These are phyloP conservation scores for Meyerozyma guilliermondii DNA, from an alignment of 1,139 yeast genomes.

Conservation along the genomic window DNA sequence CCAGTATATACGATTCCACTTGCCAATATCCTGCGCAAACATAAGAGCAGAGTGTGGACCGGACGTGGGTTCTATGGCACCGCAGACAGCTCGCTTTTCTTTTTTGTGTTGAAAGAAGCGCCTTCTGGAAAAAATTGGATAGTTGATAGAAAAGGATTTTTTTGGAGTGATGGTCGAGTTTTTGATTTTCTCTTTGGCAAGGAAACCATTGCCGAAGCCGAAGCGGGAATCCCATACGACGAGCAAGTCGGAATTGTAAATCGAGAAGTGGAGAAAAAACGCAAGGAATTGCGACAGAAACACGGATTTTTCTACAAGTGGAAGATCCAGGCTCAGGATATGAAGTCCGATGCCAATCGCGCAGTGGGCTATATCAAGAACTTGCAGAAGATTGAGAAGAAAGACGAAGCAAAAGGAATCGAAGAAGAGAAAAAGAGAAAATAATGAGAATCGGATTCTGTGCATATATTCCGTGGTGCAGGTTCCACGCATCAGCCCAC, in stretches of 20 bases:
- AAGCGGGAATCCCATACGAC: slow-evolving; percentile 70
- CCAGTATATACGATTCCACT: slow-evolving; percentile 71
- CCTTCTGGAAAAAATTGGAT: slow-evolving; percentile 56
- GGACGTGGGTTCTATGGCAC: slow-evolving; percentile 87
- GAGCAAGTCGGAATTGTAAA: slow-evolving; percentile 41
- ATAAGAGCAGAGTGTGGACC: slow-evolving; percentile 69
- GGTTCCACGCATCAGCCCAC: background rate
- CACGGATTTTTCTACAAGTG: slow-evolving; percentile 39
- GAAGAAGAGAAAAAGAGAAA: slow-evolving; percentile 1
- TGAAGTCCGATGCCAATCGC: slow-evolving; percentile 25
- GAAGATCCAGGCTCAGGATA: slow-evolving; percentile 34
- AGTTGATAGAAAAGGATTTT: slow-evolving; percentile 77
- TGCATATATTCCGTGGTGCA: too few relatives aligned
- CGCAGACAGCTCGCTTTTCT: slow-evolving; percentile 66
- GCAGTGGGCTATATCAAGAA: slow-evolving; percentile 16
- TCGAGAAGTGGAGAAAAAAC: slow-evolving; percentile 35
- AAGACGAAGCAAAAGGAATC: slow-evolving; percentile 4
- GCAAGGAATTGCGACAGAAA: slow-evolving; percentile 30
- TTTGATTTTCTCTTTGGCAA: slow-evolving; percentile 77
- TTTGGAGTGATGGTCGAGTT: slow-evolving; percentile 89
- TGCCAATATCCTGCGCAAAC: slow-evolving; percentile 48
- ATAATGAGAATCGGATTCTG: too few relatives aligned
- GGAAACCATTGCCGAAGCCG: slow-evolving; percentile 70
- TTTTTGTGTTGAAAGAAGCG: slow-evolving; percentile 62
- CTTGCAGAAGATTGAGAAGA: slow-evolving; percentile 3